Percentiles rank a stretch among this genome's conserved stretches.
Conservation (phyloP, 2,329 filamentous ascomycete species). For the Trichoderma cornu-damae region DNA sequence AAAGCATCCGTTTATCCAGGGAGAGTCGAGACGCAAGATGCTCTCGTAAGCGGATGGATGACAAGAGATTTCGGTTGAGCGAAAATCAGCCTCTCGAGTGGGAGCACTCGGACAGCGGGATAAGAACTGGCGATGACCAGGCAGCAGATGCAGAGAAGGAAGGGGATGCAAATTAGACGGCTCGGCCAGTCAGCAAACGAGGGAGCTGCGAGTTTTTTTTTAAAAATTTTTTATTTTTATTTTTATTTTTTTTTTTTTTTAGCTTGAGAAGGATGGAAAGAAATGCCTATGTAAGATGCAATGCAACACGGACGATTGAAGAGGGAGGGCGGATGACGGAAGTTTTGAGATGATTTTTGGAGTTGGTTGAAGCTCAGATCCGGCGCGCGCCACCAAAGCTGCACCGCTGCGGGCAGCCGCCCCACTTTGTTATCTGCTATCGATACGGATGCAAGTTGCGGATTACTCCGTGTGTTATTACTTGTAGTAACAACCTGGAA, state of each 20-base stretch:
- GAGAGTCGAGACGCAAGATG: not conserved
- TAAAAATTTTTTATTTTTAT: no score
- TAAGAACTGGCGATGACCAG: not conserved
- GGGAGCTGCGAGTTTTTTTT: not conserved
- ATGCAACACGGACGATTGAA: not conserved
- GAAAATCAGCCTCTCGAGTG: not conserved
- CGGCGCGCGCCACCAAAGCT: conserved; percentile 9
- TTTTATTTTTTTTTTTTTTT: no score
- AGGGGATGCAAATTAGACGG: not conserved
- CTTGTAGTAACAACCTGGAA: no score
- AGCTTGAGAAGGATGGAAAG: not conserved
- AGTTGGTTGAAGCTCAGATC: conserved; percentile 10
- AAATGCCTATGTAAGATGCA: not conserved
- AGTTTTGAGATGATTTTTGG: not conserved
- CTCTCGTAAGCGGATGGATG: not conserved
- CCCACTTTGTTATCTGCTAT: not conserved
- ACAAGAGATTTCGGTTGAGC: not conserved
- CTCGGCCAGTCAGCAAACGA: not conserved
- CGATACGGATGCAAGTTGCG: not conserved
- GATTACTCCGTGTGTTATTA: no score
- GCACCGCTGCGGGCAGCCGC: not conserved
- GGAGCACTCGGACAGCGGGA: not conserved
- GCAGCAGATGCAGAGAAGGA: not conserved
- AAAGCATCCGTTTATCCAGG: not conserved
- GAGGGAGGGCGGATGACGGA: conserved; percentile 2